A percentile compares a stretch with the other conserved stretches of the same genome.
Conservation (phyloP, 2,329 filamentous ascomycete genomes). For the Paraphaeosphaeria minitans region DNA sequence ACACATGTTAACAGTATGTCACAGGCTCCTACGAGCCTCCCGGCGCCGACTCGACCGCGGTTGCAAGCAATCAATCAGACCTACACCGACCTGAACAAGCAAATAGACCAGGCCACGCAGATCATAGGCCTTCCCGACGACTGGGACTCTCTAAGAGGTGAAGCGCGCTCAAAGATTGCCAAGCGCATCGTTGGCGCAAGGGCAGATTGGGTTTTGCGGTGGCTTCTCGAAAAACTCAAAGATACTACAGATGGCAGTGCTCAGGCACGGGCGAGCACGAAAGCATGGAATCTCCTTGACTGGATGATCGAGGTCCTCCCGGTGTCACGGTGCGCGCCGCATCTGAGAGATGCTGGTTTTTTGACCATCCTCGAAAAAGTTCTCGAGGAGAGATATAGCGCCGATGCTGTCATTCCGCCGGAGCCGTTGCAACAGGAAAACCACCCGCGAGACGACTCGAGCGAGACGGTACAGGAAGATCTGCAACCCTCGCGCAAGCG, state of each 20-base stretch:
- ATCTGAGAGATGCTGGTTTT: conserved; percentile 73
- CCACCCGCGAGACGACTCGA: conserved; percentile 30
- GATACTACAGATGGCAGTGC: conserved; percentile 41
- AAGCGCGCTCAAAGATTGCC: conserved; percentile 14
- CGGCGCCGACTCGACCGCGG: conserved; percentile 42
- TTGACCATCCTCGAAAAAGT: conserved; percentile 68
- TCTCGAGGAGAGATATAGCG: conserved; percentile 59
- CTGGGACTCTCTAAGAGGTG: conserved; percentile 27
- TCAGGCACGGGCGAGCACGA: conserved; percentile 50
- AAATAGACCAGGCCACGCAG: conserved; percentile 48
- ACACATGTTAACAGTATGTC: background rate
- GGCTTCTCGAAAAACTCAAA: conserved; percentile 67
- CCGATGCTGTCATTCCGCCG: conserved; percentile 12
- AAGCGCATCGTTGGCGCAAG: conserved; percentile 39
- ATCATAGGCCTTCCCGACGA: conserved; percentile 46
- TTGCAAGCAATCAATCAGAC: conserved; percentile 49
- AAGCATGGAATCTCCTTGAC: conserved; percentile 64
- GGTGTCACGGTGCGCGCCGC: conserved; percentile 70
- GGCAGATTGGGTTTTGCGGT: conserved; percentile 70
- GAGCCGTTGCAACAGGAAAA: conserved; percentile 13
- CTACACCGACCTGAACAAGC: conserved; percentile 43
- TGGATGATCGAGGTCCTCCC: conserved; percentile 69
- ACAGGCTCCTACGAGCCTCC: conserved; percentile 10
- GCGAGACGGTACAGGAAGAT: conserved; percentile 32
- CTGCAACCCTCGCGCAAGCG: conserved; percentile 41